Percentiles rank a stretch among this genome's conserved stretches.
phyloP scores from a whole-genome alignment of 2,329 filamentous ascomycete genomes.

The Xylaria sp. region DNA sequence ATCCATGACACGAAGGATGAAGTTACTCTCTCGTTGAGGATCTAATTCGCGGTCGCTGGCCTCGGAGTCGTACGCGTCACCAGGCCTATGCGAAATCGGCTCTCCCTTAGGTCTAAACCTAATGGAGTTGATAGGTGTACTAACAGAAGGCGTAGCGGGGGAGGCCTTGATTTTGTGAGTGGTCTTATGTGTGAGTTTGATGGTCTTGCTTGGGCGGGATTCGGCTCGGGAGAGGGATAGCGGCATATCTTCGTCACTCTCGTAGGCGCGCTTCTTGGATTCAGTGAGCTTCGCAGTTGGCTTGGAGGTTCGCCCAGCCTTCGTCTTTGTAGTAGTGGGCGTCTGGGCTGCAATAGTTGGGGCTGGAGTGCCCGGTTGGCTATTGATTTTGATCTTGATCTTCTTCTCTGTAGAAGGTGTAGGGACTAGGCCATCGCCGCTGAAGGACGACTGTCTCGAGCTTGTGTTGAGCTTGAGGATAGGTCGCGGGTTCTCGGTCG shows the following conservation, averaged over 20 bases:
- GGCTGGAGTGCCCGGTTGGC: conserved; percentile 49
- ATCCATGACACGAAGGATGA: conserved; percentile 88
- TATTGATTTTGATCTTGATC: conserved; percentile 56
- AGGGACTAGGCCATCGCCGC: conserved; percentile 42
- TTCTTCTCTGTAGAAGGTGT: conserved; percentile 49
- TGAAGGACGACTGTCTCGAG: conserved; percentile 47
- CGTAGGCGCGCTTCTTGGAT: conserved; percentile 70
- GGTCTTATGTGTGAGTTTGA: conserved; percentile 66
- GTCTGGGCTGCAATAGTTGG: conserved; percentile 42
- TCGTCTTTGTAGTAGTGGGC: conserved; percentile 60
- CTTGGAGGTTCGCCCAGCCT: conserved; percentile 69
- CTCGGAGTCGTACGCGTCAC: conserved; percentile 96
- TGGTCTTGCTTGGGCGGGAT: conserved; percentile 60
- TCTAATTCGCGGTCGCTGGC: conserved; percentile 90
- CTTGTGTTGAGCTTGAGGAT: conserved; percentile 51
- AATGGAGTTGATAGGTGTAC: conserved; percentile 54
- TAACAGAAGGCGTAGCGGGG: conserved; percentile 46
- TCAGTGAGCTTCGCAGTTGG: conserved; percentile 68
- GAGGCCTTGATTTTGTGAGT: conserved; percentile 52
- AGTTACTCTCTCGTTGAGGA: conserved; percentile 88
- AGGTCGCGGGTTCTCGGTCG: conserved; percentile 46
- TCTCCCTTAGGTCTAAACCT: conserved; percentile 75
- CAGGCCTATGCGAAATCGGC: conserved; percentile 74
- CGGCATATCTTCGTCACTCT: conserved; percentile 62
- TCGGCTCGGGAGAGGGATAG: conserved; percentile 51